Conservation (phyloP, 345 rosid genomes). For the Noccaea caerulescens region DNA sequence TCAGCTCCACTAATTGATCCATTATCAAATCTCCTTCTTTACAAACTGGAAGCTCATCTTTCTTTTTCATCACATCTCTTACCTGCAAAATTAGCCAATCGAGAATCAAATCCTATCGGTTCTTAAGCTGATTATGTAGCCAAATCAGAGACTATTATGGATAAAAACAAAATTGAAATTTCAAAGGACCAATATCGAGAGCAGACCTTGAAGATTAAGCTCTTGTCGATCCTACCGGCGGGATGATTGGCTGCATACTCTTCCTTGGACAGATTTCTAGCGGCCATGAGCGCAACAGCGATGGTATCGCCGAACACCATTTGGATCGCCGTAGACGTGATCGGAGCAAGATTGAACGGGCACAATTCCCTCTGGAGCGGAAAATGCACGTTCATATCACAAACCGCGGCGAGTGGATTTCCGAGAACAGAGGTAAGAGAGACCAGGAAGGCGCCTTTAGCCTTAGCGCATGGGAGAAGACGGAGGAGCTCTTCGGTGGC, state of each 20-base stretch:
- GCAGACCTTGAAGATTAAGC: constrained; percentile 84
- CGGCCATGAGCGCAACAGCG: constrained; percentile 92
- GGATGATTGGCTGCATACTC: constrained; percentile 95
- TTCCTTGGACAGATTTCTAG: constrained; percentile 78
- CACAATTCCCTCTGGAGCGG: constrained; percentile 90
- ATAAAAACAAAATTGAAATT: not conserved
- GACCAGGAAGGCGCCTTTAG: constrained; percentile 69
- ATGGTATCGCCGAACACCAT: constrained; percentile 99
- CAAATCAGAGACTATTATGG: not conserved
- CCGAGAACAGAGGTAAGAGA: constrained; percentile 79
- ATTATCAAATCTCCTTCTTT: constrained; percentile 86
- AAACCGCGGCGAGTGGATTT: constrained; percentile 62
- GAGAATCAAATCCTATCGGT: too few species aligned
- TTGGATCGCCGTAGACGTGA: constrained; percentile 95
- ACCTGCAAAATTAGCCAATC: constrained; percentile 65
- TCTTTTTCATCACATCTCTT: constrained; percentile 89
- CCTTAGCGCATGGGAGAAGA: constrained; percentile 83
- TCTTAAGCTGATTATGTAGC: too few species aligned
- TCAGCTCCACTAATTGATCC: constrained; percentile 93
- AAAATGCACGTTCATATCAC: constrained; percentile 85
- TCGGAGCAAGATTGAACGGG: constrained; percentile 94
- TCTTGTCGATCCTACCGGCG: constrained; percentile 93
- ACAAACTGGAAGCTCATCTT: constrained; percentile 87
- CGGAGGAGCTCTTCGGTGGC: constrained; percentile 88
- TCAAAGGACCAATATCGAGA: constrained; percentile 12